Conservation (phyloP, 371 early-diverging fungal genomes). For the Smittium mucronatum region DNA sequence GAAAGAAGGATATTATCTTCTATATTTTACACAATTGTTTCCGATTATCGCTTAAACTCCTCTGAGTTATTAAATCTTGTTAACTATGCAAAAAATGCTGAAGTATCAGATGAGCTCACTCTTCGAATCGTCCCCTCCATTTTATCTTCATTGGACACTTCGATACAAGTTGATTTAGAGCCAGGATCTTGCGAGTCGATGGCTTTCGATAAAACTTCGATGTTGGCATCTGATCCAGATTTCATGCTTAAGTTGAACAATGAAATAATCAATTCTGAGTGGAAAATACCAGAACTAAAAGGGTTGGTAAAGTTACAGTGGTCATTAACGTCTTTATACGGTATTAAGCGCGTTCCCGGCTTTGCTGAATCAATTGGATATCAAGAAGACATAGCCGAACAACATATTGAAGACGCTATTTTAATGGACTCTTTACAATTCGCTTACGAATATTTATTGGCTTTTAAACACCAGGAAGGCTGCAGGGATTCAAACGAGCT, state of each 20-base stretch:
- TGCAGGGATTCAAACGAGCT: neutral
- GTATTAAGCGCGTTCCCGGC: slow-evolving; percentile 31
- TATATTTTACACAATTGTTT: slow-evolving; percentile 41
- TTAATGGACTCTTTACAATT: slow-evolving; percentile 49
- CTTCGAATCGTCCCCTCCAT: slow-evolving; percentile 40
- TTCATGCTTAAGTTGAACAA: slow-evolving; percentile 24
- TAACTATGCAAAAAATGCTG: slow-evolving; percentile 39
- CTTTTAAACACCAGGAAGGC: slow-evolving; percentile 23
- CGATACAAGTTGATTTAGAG: slow-evolving; percentile 18
- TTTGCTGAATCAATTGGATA: slow-evolving; percentile 37
- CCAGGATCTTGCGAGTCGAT: slow-evolving; percentile 21
- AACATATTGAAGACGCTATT: slow-evolving; percentile 44
- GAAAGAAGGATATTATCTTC: slow-evolving; percentile 45
- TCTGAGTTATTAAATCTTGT: slow-evolving; percentile 38
- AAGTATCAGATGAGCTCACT: slow-evolving; percentile 40
- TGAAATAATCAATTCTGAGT: slow-evolving; percentile 24
- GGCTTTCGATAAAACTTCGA: slow-evolving; percentile 27
- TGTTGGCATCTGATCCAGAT: slow-evolving; percentile 24
- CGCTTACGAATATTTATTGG: slow-evolving; percentile 48
- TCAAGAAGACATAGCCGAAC: slow-evolving; percentile 43
- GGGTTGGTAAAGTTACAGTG: slow-evolving; percentile 55
- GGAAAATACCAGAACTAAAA: slow-evolving; percentile 41
- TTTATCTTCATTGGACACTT: slow-evolving; percentile 40
- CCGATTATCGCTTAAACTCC: slow-evolving; percentile 36
- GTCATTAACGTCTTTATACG: slow-evolving; percentile 41